phyloP scores from a whole-genome alignment of 106 monocot species.

The Platanthera guangdongensis region DNA sequence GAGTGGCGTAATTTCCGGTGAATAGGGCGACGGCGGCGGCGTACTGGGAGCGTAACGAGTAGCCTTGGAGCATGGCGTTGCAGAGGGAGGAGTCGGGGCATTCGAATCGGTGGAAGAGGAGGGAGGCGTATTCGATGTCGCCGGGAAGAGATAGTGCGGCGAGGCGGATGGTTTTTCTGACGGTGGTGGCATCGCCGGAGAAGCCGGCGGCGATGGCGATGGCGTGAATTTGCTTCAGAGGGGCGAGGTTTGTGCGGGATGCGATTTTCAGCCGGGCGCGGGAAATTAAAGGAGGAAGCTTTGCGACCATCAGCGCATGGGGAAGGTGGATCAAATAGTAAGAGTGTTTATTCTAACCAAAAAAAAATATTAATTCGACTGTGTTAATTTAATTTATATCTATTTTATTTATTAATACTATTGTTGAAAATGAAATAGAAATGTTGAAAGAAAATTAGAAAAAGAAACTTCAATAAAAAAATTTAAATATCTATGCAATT shows the following conservation, averaged over 20 bases:
- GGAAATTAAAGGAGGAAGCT: background rate
- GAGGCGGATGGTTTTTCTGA: constrained; percentile 18
- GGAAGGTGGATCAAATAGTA: too few relatives aligned
- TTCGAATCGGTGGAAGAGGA: constrained; percentile 9
- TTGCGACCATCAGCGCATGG: background rate
- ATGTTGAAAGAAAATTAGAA: too few relatives aligned
- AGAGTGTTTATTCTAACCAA: too few relatives aligned
- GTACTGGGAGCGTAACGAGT: constrained; percentile 11
- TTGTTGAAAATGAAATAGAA: too few relatives aligned
- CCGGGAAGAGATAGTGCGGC: constrained; percentile 17
- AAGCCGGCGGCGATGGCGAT: constrained; percentile 24
- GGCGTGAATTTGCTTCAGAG: constrained; percentile 19
- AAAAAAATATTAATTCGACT: too few relatives aligned
- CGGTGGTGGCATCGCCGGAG: constrained; percentile 15
- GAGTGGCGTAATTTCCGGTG: constrained; percentile 10
- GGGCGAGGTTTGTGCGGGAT: background rate
- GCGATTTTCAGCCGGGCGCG: background rate
- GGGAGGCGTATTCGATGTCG: constrained; percentile 11
- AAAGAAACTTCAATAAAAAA: too few relatives aligned
- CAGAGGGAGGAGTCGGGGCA: constrained; percentile 27
- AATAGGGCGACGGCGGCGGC: constrained; percentile 17
- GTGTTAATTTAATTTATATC: too few relatives aligned
- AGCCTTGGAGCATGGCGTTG: constrained; percentile 27
- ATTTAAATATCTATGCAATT: too few relatives aligned
- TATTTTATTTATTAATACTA: too few relatives aligned